A percentile compares a stretch with the other conserved stretches of the same genome.
phyloP scores from a whole-genome alignment of 75 land plant species.

The Sequoiadendron giganteum region DNA sequence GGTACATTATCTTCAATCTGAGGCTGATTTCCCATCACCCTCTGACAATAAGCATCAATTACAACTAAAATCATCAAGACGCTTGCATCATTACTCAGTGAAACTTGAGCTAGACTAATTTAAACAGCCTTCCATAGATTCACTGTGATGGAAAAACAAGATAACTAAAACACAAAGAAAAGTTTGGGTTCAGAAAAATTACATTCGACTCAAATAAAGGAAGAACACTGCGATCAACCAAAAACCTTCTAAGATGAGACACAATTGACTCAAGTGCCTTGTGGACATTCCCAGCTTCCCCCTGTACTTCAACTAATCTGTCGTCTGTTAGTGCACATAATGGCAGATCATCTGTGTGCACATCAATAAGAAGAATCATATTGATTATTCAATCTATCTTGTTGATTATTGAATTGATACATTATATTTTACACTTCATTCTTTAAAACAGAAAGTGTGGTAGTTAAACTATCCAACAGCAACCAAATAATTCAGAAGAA shows the following conservation, averaged over 20 bases:
- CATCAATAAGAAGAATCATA: not conserved
- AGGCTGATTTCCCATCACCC: slow-evolving; percentile 9
- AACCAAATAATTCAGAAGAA: not conserved
- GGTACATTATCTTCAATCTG: slow-evolving; percentile 53
- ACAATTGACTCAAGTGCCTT: slow-evolving; percentile 84
- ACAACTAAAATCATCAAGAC: not conserved
- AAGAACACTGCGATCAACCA: slow-evolving; percentile 86
- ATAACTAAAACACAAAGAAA: not conserved
- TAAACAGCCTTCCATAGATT: not conserved
- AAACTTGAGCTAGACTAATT: not conserved
- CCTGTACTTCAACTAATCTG: slow-evolving; percentile 86
- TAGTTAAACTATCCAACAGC: not conserved
- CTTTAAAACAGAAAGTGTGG: not conserved
- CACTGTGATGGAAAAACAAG: not conserved
- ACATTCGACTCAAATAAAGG: slow-evolving; percentile 78
- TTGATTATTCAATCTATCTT: not conserved
- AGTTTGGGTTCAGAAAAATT: slow-evolving; percentile 12
- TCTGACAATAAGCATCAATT: slow-evolving; percentile 2
- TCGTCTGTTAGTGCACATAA: slow-evolving; percentile 90
- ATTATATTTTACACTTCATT: not conserved
- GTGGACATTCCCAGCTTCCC: slow-evolving; percentile 68
- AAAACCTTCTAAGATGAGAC: slow-evolving; percentile 81
- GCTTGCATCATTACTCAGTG: not conserved
- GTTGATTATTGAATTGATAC: not conserved
- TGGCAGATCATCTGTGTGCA: slow-evolving; percentile 77